Conservation (phyloP, 2,329 filamentous ascomycete species). For the Fusarium clavum region DNA sequence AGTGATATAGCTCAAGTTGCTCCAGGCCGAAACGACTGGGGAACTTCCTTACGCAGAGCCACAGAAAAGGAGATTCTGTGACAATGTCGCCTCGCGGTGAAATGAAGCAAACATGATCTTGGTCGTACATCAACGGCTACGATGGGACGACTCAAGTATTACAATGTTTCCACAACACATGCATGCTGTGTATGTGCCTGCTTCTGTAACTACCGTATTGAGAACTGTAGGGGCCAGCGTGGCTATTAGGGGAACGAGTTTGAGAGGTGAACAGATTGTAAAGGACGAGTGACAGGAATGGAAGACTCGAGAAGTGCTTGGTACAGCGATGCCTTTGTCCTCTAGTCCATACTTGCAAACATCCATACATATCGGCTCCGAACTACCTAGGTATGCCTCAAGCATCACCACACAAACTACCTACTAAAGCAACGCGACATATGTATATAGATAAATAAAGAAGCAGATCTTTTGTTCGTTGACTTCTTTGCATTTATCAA, state of each 20-base stretch:
- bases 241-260: not conserved
- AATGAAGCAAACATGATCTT: slow-evolving; percentile 45
- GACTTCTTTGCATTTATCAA: not conserved
- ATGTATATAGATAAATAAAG: too few relatives aligned
- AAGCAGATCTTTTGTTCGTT: too few relatives aligned
- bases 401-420: not conserved
- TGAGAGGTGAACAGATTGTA: not conserved
- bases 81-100: slow-evolving; percentile 29
- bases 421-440: not conserved
- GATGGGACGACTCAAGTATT: slow-evolving; percentile 37
- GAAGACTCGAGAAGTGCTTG: not conserved
- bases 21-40: slow-evolving; percentile 27
- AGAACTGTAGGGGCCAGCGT: not conserved
- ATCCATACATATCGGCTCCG: not conserved
- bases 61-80: slow-evolving; percentile 29
- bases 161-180: slow-evolving; percentile 33
- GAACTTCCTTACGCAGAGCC: slow-evolving; percentile 31
- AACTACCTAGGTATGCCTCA: not conserved
- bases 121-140: slow-evolving; percentile 45
- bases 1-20: slow-evolving; percentile 20
- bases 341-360: not conserved
- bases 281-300: not conserved
- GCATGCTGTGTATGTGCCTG: slow-evolving; percentile 19
- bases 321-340: not conserved
- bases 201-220: not conserved